Evolutionary conservation across 2,329 filamentous ascomycete species (phyloP).

Genomic region (Rutstroemia sp.): DNA sequence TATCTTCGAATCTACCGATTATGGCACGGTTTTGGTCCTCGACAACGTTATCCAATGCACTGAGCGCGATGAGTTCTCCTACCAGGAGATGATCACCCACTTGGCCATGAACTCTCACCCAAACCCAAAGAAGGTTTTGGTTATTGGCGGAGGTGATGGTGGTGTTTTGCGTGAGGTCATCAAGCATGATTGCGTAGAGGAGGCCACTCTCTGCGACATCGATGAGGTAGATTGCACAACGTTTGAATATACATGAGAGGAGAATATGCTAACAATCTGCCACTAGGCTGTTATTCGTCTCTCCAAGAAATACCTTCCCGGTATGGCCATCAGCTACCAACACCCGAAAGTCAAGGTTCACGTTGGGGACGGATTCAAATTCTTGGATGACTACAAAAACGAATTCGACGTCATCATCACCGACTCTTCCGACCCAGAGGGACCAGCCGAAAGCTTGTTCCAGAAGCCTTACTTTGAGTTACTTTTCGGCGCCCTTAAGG

Average conservation of each 20-base stretch:
- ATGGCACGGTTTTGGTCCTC: constrained; percentile 91
- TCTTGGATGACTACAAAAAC: constrained; percentile 93
- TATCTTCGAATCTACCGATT: constrained; percentile 96
- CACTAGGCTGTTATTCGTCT: constrained; percentile 84
- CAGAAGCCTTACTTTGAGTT: constrained; percentile 98
- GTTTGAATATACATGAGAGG: background rate
- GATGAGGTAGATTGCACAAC: constrained; percentile 60
- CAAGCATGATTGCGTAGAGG: constrained; percentile 96
- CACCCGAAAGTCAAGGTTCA: constrained; percentile 91
- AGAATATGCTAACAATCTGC: constrained; percentile 10
- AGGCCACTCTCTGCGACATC: constrained; percentile 96
- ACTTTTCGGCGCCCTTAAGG: constrained; percentile 78
- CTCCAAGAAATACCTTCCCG: constrained; percentile 94
- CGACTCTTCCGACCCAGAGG: constrained; percentile 95
- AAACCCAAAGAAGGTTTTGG: constrained; percentile 94
- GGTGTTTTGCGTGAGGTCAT: constrained; percentile 97
- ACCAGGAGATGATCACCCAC: constrained; percentile 99
- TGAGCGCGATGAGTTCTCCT: constrained; percentile 97
- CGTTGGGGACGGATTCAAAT: constrained; percentile 97
- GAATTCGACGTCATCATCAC: constrained; percentile 99
- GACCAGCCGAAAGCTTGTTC: constrained; percentile 93
- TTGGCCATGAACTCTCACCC: constrained; percentile 98
- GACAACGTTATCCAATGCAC: constrained; percentile 99
- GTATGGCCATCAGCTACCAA: constrained; percentile 87
- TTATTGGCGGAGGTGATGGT: constrained; percentile 95